These are phyloP conservation scores for Blastobotrys attinorum DNA, from an alignment of 805 yeast species.

Conservation along the genomic window DNA sequence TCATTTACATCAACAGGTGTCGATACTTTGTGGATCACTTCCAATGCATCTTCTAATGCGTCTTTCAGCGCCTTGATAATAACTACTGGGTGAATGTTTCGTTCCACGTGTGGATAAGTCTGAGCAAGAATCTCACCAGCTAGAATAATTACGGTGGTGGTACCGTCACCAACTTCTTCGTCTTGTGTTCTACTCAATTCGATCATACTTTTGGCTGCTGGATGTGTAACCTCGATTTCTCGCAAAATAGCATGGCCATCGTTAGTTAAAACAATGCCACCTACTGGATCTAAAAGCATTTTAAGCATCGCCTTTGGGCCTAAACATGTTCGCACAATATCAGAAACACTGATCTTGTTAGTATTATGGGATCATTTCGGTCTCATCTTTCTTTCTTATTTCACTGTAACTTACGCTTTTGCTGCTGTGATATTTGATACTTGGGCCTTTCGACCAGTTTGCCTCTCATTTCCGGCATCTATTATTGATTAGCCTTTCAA, in stretches of 20 bases:
- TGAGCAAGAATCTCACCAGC: constrained; percentile 98
- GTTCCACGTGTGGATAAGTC: constrained; percentile 84
- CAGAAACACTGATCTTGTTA: constrained; percentile 54
- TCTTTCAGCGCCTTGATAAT: constrained; percentile 89
- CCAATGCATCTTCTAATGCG: constrained; percentile 85
- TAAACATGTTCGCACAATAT: constrained; percentile 92
- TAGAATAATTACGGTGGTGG: constrained; percentile 91
- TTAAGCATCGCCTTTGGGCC: constrained; percentile 99
- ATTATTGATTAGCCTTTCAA: constrained; percentile 3
- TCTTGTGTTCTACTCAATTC: constrained; percentile 96
- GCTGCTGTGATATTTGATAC: constrained; percentile 97
- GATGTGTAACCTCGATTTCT: constrained; percentile 94
- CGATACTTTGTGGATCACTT: constrained; percentile 75
- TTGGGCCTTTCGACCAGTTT: constrained; percentile 96
- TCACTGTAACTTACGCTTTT: constrained; percentile 47
- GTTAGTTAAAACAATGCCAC: constrained; percentile 89
- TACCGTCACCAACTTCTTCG: constrained; percentile 98
- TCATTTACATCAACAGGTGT: constrained; percentile 75
- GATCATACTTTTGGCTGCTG: constrained; percentile 98
- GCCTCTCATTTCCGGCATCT: constrained; percentile 82
- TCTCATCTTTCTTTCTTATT: neutral
- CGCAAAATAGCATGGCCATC: constrained; percentile 98
- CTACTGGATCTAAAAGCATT: constrained; percentile 93
- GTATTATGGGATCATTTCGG: neutral
- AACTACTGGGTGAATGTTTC: constrained; percentile 93